These are phyloP conservation scores for Russula sp. DNA, from an alignment of 768 basidiomycete genomes.

Conservation along the genomic window DNA sequence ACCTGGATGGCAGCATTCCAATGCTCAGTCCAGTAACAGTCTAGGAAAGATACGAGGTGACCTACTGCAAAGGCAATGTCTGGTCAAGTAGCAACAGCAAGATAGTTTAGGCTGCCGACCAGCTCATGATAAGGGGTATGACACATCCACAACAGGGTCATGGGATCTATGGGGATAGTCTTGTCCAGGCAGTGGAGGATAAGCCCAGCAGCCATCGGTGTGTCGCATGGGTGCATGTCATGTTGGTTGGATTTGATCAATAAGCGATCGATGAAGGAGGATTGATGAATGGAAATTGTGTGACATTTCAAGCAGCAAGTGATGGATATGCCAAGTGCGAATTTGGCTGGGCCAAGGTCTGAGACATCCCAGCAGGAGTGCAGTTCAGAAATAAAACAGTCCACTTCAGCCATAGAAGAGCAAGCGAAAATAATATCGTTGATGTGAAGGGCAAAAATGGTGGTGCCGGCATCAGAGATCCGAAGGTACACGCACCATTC, in stretches of 20 bases:
- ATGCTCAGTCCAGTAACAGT: neutral
- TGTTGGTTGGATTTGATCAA: neutral
- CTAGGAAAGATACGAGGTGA: neutral
- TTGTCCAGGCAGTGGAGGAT: neutral
- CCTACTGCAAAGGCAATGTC: neutral
- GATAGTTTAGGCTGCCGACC: neutral
- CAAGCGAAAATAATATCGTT: neutral
- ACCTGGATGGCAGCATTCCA: neutral
- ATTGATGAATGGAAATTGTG: neutral
- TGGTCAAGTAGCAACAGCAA: neutral
- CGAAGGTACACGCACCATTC: too few relatives aligned
- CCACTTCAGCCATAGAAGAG: too few relatives aligned
- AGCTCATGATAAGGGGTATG: neutral
- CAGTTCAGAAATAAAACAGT: too few relatives aligned
- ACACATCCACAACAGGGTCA: neutral
- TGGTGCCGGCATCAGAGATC: neutral
- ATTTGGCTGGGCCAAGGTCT: neutral
- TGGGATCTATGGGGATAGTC: rapidly evolving
- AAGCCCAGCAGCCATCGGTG: neutral
- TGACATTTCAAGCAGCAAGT: too few relatives aligned
- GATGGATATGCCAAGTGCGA: neutral
- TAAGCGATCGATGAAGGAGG: neutral
- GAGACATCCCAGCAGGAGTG: neutral
- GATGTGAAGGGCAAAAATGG: neutral
- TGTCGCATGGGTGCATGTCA: neutral